phyloP scores from a whole-genome alignment of 257 asterid genomes.

The Solanum acaule region DNA sequence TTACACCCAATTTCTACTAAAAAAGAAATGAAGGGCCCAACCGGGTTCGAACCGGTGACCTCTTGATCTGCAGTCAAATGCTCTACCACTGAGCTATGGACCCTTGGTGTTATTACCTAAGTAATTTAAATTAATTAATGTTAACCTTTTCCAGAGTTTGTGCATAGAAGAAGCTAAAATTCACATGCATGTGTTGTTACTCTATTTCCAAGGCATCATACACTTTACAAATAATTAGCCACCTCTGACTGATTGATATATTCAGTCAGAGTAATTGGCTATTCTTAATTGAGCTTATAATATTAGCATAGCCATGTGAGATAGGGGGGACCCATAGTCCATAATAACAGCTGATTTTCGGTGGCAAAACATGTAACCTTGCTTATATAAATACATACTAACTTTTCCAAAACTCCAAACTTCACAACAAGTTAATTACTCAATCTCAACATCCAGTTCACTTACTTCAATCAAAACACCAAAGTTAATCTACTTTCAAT shows the following conservation, averaged over 20 bases:
- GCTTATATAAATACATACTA: background rate
- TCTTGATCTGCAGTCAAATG: constrained; percentile 49
- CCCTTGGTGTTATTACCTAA: background rate
- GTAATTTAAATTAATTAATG: background rate
- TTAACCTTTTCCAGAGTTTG: background rate
- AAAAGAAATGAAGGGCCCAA: constrained; percentile 12
- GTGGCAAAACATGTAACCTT: background rate
- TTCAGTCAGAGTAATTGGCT: background rate
- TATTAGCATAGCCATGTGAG: constrained; percentile 14
- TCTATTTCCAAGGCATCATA: background rate
- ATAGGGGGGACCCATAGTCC: constrained; percentile 3
- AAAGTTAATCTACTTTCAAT: background rate
- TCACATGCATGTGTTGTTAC: background rate
- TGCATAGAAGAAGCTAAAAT: background rate
- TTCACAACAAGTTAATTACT: background rate
- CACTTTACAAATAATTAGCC: background rate
- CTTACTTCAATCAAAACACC: background rate
- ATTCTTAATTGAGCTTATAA: background rate
- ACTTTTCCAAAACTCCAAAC: background rate
- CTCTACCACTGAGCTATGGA: constrained; percentile 93
- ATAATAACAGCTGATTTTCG: background rate
- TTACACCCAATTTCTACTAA: background rate
- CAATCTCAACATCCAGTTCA: background rate
- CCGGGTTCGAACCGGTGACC: constrained; percentile 37
- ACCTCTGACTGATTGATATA: background rate